Evolutionary conservation across 2,329 filamentous ascomycete genomes (phyloP).

Genomic region (Bisporella sp.): DNA sequence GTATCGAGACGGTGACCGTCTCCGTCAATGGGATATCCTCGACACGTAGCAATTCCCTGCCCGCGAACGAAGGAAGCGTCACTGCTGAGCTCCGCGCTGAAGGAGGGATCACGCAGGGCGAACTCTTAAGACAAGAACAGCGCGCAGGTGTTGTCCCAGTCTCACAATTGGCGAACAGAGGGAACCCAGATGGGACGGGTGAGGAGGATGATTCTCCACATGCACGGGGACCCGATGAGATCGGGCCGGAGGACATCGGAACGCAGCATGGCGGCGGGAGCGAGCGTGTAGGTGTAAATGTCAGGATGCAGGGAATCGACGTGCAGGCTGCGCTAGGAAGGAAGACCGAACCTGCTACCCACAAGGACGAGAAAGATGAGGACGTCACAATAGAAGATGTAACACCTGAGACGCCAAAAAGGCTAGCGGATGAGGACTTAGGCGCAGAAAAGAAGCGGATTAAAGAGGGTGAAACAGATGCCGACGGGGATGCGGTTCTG

Average conservation of each 20-base stretch:
- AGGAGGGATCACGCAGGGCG: conserved; percentile 69
- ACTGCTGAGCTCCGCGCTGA: conserved; percentile 24
- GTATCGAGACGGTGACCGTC: conserved; percentile 74
- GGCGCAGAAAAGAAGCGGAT: conserved; percentile 38
- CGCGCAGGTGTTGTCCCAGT: conserved; percentile 71
- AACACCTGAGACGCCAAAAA: conserved; percentile 39
- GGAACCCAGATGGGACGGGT: conserved; percentile 29
- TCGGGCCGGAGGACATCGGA: conserved; percentile 82
- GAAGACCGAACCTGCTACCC: conserved; percentile 28
- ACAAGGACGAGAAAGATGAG: conserved; percentile 36
- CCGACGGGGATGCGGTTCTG: background rate
- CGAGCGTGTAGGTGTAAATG: conserved; percentile 32
- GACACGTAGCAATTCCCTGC: conserved; percentile 29
- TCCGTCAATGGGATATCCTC: conserved; percentile 63
- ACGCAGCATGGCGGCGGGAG: conserved; percentile 45
- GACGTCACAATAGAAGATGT: conserved; percentile 28
- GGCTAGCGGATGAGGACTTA: conserved; percentile 45
- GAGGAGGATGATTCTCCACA: conserved; percentile 65
- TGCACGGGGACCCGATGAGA: conserved; percentile 74
- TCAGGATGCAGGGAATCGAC: conserved; percentile 46
- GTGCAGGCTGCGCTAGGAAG: conserved; percentile 55
- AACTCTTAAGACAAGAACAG: conserved; percentile 80
- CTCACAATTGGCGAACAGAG: conserved; percentile 41
- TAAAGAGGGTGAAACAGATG: conserved; percentile 33
- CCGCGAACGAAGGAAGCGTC: conserved; percentile 14